Evolutionary conservation across 768 basidiomycete species (phyloP).

Genomic region (Lentinula detonsa): DNA sequence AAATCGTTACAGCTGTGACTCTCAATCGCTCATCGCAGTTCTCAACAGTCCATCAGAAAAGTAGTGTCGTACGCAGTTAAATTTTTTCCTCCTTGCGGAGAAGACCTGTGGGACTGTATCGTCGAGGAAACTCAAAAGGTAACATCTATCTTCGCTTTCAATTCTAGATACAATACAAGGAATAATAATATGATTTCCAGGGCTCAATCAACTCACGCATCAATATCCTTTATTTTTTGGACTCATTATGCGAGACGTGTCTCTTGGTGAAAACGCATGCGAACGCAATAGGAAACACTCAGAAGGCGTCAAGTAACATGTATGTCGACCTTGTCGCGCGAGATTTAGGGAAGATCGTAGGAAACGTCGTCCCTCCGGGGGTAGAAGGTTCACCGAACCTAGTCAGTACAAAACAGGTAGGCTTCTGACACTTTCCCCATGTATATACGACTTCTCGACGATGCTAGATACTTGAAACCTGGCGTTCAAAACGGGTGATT

Average conservation of each 20-base stretch:
- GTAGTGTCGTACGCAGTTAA: conserved; percentile 83
- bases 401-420: conserved; percentile 80
- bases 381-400: conserved; percentile 84
- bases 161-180: not conserved
- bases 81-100: conserved; percentile 77
- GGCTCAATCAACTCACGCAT: conserved; percentile 89
- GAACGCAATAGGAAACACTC: conserved; percentile 29
- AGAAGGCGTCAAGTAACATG: conserved; percentile 36
- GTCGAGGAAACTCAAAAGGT: conserved; percentile 90
- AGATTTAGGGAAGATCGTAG: conserved; percentile 76
- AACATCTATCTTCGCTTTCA: not conserved
- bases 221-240: conserved; percentile 88
- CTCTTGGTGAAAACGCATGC: conserved; percentile 60
- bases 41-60: conserved; percentile 85
- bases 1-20: conserved; percentile 10
- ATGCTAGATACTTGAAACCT: conserved; percentile 81
- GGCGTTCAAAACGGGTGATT: conserved; percentile 80
- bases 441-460: not conserved
- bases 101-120: conserved; percentile 92
- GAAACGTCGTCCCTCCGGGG: conserved; percentile 84
- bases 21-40: conserved; percentile 34
- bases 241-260: conserved; percentile 78
- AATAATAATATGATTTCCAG: conserved; percentile 16
- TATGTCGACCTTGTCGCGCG: conserved; percentile 75
- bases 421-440: conserved; percentile 10